phyloP scores from a whole-genome alignment of 1,139 yeast species.

The Saccharomyces hybrid region DNA sequence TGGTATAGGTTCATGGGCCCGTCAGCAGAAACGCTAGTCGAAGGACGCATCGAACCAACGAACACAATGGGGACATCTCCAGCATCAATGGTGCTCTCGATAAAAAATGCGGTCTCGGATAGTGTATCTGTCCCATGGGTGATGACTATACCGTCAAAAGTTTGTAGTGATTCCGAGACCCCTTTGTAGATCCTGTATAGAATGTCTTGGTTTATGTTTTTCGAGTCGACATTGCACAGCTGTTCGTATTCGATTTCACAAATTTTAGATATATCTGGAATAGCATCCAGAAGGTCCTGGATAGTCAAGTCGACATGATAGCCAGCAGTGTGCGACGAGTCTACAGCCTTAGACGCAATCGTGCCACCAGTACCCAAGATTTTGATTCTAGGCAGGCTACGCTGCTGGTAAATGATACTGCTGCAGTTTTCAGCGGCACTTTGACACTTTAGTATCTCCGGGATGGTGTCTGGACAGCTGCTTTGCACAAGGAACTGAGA shows the following conservation, averaged over 20 bases:
- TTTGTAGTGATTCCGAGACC: slow-evolving; percentile 35
- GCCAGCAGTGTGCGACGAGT: slow-evolving; percentile 57
- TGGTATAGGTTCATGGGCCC: slow-evolving; percentile 69
- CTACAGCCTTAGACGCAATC: slow-evolving; percentile 56
- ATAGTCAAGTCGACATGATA: slow-evolving; percentile 60
- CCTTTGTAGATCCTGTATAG: slow-evolving; percentile 39
- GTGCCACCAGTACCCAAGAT: slow-evolving; percentile 71
- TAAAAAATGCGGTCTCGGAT: slow-evolving; percentile 64
- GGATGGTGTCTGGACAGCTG: slow-evolving; percentile 6
- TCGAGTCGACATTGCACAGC: slow-evolving; percentile 57
- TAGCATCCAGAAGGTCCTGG: slow-evolving; percentile 49
- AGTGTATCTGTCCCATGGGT: slow-evolving; percentile 71
- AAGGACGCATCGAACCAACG: slow-evolving; percentile 70
- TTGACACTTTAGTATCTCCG: slow-evolving; percentile 5
- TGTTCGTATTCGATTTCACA: slow-evolving; percentile 61
- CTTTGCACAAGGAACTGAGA: slow-evolving; percentile 26
- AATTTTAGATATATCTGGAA: slow-evolving; percentile 54
- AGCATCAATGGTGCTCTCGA: slow-evolving; percentile 51
- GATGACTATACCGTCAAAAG: slow-evolving; percentile 47
- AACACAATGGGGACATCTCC: slow-evolving; percentile 54
- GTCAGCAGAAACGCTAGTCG: slow-evolving; percentile 61
- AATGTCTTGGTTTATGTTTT: slow-evolving; percentile 45
- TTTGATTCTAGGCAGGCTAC: slow-evolving; percentile 39
- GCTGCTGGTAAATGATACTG: slow-evolving; percentile 12
- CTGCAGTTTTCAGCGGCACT: slow-evolving; percentile 2